Percentiles rank a stretch among this genome's conserved stretches.
These are phyloP conservation scores for Pyrenula aspistea DNA, from an alignment of 495 filamentous ascomycete species.

Conservation along the genomic window DNA sequence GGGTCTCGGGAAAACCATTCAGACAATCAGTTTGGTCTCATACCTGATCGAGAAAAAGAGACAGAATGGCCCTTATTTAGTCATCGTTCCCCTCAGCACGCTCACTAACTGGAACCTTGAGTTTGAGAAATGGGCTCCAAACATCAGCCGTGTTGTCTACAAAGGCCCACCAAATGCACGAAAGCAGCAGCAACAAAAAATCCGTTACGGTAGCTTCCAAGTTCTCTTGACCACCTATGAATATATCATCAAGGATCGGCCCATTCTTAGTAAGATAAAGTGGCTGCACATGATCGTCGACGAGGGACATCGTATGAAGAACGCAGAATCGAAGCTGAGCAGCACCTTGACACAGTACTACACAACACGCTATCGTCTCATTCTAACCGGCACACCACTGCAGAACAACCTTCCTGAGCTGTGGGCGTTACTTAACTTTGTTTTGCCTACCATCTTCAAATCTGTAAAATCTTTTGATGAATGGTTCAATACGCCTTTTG, in stretches of 20 bases:
- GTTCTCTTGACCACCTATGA: constrained; percentile 96
- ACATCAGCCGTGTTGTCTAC: constrained; percentile 78
- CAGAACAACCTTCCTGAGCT: constrained; percentile 96
- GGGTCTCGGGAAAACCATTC: constrained; percentile 99
- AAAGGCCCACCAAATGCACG: constrained; percentile 85
- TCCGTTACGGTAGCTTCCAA: constrained; percentile 91
- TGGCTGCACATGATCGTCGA: constrained; percentile 99
- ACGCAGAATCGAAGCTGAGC: constrained; percentile 91
- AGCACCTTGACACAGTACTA: constrained; percentile 92
- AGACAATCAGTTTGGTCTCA: constrained; percentile 95
- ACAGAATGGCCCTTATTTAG: constrained; percentile 86
- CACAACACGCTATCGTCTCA: constrained; percentile 84
- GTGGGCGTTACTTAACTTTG: constrained; percentile 97
- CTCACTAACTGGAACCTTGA: constrained; percentile 97
- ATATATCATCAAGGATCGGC: constrained; percentile 98
- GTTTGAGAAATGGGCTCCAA: constrained; percentile 97
- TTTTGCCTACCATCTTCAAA: constrained; percentile 97
- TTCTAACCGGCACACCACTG: constrained; percentile 91
- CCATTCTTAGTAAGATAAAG: constrained; percentile 88
- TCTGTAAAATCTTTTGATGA: constrained; percentile 98
- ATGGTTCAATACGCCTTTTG: constrained; percentile 99
- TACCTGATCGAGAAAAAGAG: constrained; percentile 93
- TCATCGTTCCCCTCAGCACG: constrained; percentile 92
- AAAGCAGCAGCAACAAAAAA: constrained; percentile 85
- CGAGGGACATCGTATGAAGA: constrained; percentile 99